These are phyloP conservation scores for Candida argentea DNA, from an alignment of 805 yeast genomes.

Conservation along the genomic window DNA sequence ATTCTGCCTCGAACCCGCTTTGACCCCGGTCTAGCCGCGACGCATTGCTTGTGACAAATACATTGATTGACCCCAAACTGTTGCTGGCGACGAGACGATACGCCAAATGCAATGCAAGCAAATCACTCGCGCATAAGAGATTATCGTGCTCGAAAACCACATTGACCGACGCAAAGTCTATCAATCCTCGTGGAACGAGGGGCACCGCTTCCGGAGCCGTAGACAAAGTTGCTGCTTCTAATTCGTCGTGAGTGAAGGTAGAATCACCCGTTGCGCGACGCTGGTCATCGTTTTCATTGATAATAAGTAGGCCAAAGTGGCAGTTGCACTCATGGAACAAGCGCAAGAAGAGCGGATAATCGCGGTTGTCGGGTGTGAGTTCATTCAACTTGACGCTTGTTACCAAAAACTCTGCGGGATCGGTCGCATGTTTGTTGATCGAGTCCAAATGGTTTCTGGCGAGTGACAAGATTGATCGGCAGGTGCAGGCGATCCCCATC, in stretches of 20 bases:
- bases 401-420: conserved; percentile 17
- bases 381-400: conserved; percentile 11
- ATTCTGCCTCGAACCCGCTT: conserved; percentile 6
- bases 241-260: not conserved
- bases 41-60: conserved; percentile 10
- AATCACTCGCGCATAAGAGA: conserved; percentile 22
- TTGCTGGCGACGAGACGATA: conserved; percentile 10
- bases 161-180: conserved; percentile 11
- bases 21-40: conserved; percentile 6
- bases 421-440: conserved; percentile 22
- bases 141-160: conserved; percentile 23
- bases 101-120: conserved; percentile 20
- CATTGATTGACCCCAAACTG: conserved; percentile 8
- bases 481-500: conserved; percentile 16
- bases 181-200: conserved; percentile 5
- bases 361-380: conserved; percentile 12
- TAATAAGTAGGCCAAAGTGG: conserved; percentile 24
- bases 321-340: conserved; percentile 17
- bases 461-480: conserved; percentile 23
- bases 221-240: not conserved
- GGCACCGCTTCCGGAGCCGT: conserved; percentile 3
- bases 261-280: too few relatives aligned
- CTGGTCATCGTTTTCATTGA: conserved; percentile 7
- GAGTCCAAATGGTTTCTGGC: conserved; percentile 18
- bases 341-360: conserved; percentile 13